Evolutionary conservation across 2,329 filamentous ascomycete species (phyloP).

Genomic region (Penicillium sp.): DNA sequence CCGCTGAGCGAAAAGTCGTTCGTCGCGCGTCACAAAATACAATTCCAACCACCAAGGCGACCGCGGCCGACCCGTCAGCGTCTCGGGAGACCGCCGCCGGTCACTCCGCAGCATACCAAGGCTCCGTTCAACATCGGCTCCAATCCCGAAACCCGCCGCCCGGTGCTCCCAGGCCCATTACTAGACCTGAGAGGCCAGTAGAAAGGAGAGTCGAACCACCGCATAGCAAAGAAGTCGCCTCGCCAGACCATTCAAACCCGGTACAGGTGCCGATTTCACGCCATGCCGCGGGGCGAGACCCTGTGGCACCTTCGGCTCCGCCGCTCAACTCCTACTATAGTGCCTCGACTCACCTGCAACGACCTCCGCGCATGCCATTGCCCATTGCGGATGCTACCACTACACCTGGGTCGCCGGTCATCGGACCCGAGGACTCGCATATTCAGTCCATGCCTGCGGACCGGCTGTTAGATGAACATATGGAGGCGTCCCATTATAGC

Average conservation of each 20-base stretch:
- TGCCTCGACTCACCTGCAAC: constrained; percentile 43
- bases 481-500: constrained; percentile 58
- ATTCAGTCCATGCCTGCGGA: constrained; percentile 48
- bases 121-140: constrained; percentile 42
- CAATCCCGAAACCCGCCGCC: constrained; percentile 39
- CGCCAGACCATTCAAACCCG: constrained; percentile 38
- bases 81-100: constrained; percentile 45
- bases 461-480: constrained; percentile 47
- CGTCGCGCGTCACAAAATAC: constrained; percentile 44
- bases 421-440: constrained; percentile 64
- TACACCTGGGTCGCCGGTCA: constrained; percentile 85
- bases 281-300: constrained; percentile 29
- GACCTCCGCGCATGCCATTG: constrained; percentile 83
- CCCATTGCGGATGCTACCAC: constrained; percentile 91
- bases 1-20: constrained; percentile 40
- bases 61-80: constrained; percentile 45
- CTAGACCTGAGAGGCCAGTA: constrained; percentile 24
- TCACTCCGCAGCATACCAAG: constrained; percentile 36
- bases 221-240: constrained; percentile 24
- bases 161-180: constrained; percentile 28
- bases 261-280: constrained; percentile 40
- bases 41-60: constrained; percentile 39
- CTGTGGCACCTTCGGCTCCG: constrained; percentile 44
- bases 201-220: constrained; percentile 22
- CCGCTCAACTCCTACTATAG: constrained; percentile 50